Conservation (phyloP, 2,329 filamentous ascomycete species). For the Colletotrichum magnum region DNA sequence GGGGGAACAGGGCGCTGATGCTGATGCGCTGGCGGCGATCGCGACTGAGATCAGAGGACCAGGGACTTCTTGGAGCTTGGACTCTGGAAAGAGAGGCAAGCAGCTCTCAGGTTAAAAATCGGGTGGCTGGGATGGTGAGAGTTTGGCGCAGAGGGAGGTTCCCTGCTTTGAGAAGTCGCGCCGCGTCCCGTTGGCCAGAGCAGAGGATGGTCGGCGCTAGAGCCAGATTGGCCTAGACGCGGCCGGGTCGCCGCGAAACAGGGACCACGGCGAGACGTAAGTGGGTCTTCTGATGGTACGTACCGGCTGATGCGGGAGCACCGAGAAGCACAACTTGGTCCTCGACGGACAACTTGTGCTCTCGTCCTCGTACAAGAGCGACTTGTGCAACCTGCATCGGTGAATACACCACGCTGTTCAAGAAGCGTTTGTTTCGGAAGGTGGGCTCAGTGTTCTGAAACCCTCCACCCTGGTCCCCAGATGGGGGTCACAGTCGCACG, state of each 20-base stretch:
- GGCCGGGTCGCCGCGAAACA: conserved; percentile 26
- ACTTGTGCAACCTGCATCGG: conserved; percentile 39
- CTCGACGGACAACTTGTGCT: conserved; percentile 22
- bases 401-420: conserved; percentile 41
- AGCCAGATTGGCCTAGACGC: not conserved
- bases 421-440: conserved; percentile 34
- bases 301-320: conserved; percentile 19
- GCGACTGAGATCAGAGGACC: conserved; percentile 10
- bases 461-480: conserved; percentile 13
- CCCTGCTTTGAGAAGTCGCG: conserved; percentile 36
- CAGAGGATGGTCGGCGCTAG: conserved; percentile 20
- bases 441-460: conserved; percentile 33
- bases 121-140: conserved; percentile 45
- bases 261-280: conserved; percentile 13
- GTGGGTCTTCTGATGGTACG: conserved; percentile 4
- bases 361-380: conserved; percentile 28
- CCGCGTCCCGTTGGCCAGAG: conserved; percentile 35
- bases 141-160: conserved; percentile 19
- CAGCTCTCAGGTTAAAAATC: conserved; percentile 35
- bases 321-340: conserved; percentile 21
- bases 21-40: conserved; percentile 7
- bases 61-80: not conserved
- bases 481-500: conserved; percentile 21
- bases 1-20: not conserved
- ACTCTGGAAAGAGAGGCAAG: not conserved